These are phyloP conservation scores for Hygrophoropsis aurantiaca DNA, from an alignment of 768 basidiomycete genomes.

Conservation along the genomic window DNA sequence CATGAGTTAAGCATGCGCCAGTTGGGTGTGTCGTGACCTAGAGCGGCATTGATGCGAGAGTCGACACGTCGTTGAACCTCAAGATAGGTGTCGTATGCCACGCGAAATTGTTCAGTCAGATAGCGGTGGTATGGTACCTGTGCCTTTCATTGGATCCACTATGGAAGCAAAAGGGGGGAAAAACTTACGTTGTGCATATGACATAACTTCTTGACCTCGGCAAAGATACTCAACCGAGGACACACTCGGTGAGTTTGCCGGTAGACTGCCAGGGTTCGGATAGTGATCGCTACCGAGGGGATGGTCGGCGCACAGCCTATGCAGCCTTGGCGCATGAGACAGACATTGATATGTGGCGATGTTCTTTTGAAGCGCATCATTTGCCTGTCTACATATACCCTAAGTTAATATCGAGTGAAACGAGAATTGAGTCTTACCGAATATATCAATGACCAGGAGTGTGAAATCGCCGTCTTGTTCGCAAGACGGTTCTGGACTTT, in stretches of 20 bases:
- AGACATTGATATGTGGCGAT: neutral
- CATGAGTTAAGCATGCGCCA: neutral
- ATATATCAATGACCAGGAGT: neutral
- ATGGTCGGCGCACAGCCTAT: neutral
- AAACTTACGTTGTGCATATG: neutral
- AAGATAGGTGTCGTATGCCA: neutral
- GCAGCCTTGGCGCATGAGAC: neutral
- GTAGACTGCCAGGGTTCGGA: neutral
- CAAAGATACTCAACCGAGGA: neutral
- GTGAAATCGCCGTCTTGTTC: too few species aligned
- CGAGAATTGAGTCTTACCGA: neutral
- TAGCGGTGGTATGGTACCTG: neutral
- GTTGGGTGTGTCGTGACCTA: neutral
- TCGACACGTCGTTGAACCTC: neutral
- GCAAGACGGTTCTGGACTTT: too few species aligned
- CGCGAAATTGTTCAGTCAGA: neutral
- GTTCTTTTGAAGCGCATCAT: too few species aligned
- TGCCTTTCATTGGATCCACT: neutral
- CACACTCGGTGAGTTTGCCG: neutral
- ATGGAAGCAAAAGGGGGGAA: neutral
- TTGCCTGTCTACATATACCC: too few species aligned
- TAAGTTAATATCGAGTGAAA: too few species aligned
- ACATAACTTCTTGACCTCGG: neutral
- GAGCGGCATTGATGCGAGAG: neutral
- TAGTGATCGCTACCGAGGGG: neutral